A percentile compares a stretch with the other conserved stretches of the same genome.
Conservation (phyloP, 148 eudicot species). For the Heliosperma pusillum region DNA sequence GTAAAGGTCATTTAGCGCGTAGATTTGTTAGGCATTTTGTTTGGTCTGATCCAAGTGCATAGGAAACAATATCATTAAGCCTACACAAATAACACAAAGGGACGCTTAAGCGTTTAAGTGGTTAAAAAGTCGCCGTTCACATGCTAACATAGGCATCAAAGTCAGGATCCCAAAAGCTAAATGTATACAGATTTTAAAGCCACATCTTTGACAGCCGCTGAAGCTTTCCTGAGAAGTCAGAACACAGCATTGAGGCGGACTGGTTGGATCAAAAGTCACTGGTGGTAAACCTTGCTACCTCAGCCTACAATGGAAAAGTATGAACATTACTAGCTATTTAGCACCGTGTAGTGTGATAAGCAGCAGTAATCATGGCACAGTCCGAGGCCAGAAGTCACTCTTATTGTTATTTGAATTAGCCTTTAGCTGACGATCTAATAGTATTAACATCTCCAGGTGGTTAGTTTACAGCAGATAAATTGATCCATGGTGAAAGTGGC, state of each 20-base stretch:
- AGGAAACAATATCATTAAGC: too few relatives aligned
- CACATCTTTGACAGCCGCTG: neutral
- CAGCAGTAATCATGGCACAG: neutral
- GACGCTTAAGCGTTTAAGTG: too few relatives aligned
- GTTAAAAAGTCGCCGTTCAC: too few relatives aligned
- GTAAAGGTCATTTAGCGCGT: too few relatives aligned
- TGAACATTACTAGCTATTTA: neutral
- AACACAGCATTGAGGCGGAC: neutral
- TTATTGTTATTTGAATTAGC: neutral
- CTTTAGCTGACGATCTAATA: too few relatives aligned
- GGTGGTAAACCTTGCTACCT: slow-evolving; percentile 5
- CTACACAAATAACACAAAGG: too few relatives aligned
- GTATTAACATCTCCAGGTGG: too few relatives aligned
- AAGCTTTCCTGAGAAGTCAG: neutral
- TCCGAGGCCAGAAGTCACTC: neutral
- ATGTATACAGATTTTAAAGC: neutral
- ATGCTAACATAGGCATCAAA: too few relatives aligned
- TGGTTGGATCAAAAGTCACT: slow-evolving; percentile 29
- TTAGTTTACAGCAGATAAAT: neutral
- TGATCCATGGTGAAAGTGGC: too few relatives aligned
- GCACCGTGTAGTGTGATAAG: neutral
- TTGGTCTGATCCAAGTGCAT: too few relatives aligned
- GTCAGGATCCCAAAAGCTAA: neutral
- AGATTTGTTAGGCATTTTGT: too few relatives aligned
- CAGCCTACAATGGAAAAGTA: neutral